A percentile compares a stretch with the other conserved stretches of the same genome.
Conservation (phyloP, 495 filamentous ascomycete genomes). For the Tuber microsphaerosporum region DNA sequence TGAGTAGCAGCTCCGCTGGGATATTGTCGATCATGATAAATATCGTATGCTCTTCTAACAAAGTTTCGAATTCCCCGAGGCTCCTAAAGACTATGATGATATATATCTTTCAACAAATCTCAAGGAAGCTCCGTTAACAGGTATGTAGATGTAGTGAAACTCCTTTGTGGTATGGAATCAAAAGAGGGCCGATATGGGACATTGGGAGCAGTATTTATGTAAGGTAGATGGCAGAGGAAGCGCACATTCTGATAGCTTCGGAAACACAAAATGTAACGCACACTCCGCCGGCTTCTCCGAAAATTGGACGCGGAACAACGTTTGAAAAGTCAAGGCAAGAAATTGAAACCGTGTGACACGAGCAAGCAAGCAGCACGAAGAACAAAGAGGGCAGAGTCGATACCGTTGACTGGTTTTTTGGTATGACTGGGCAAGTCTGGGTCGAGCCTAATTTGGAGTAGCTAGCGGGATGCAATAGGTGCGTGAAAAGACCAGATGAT, state of each 20-base stretch:
- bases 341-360: constrained; percentile 29
- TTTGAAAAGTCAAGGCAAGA: constrained; percentile 30
- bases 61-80: background rate
- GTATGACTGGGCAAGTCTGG: constrained; percentile 25
- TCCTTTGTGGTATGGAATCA: constrained; percentile 17
- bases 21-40: constrained; percentile 37
- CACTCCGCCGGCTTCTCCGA: constrained; percentile 28
- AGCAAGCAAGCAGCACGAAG: constrained; percentile 19
- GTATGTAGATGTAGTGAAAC: constrained; percentile 14
- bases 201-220: constrained; percentile 29
- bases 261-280: constrained; percentile 25
- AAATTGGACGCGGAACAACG: constrained; percentile 21
- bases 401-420: constrained; percentile 26
- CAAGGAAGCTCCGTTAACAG: background rate
- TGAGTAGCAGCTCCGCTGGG: constrained; percentile 40
- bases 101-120: background rate
- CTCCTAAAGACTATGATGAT: background rate
- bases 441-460: constrained; percentile 31
- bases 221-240: constrained; percentile 11
- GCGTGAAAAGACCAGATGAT: constrained; percentile 21
- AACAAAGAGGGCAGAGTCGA: constrained; percentile 18
- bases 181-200: constrained; percentile 11
- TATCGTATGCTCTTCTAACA: background rate
- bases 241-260: constrained; percentile 17
- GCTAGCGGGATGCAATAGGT: constrained; percentile 8